Percentiles rank a stretch among this genome's conserved stretches.
These are phyloP conservation scores for Lasiosphaeria miniovina DNA, from an alignment of 495 filamentous ascomycete genomes.

Conservation along the genomic window DNA sequence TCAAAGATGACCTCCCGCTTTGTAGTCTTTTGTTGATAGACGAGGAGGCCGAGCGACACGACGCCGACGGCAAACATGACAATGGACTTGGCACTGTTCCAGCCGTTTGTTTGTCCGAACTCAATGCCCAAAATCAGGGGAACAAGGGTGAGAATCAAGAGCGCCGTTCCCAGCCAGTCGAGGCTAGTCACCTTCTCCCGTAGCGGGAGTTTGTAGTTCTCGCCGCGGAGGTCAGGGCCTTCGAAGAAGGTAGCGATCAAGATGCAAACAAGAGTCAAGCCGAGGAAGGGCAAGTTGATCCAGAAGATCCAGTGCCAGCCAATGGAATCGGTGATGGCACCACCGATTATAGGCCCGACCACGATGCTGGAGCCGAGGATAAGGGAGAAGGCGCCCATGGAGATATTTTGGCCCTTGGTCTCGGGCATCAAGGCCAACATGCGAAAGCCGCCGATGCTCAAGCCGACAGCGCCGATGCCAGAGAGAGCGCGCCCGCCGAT, in stretches of 20 bases:
- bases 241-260: constrained; percentile 1
- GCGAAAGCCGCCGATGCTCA: constrained; percentile 1
- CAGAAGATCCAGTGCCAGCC: constrained; percentile 8
- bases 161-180: constrained; percentile 4
- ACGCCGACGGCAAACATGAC: background rate
- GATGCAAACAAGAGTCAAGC: background rate
- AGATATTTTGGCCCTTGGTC: constrained; percentile 2
- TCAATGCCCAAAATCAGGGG: constrained; percentile 1
- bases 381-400: constrained; percentile 4
- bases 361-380: constrained; percentile 4
- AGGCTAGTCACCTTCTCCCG: background rate
- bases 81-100: background rate
- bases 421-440: constrained; percentile 5
- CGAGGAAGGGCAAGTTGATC: constrained; percentile 3
- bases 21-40: background rate
- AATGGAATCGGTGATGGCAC: constrained; percentile 1
- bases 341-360: background rate
- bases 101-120: constrained; percentile 3
- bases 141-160: background rate
- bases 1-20: constrained; percentile 1
- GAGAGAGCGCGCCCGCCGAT: constrained; percentile 1
- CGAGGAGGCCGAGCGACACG: background rate
- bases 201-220: background rate
- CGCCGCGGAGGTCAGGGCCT: constrained; percentile 1
- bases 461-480: constrained; percentile 1